Conservation (phyloP, 805 yeast genomes). For the Yarrowia deformans region DNA sequence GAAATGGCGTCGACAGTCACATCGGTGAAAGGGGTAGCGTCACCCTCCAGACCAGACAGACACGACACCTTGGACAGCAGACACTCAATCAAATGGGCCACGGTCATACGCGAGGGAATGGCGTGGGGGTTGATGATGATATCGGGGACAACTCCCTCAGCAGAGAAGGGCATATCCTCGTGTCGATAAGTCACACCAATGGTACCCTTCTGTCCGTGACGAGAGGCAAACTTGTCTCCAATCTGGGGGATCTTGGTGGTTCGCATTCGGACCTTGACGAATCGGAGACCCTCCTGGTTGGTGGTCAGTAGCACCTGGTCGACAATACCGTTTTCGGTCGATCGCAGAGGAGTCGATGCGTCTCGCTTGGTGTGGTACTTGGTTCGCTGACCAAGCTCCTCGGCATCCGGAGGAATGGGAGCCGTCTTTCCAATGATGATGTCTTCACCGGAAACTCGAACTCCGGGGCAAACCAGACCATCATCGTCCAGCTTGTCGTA, state of each 20-base stretch:
- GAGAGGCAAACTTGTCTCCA: conserved; percentile 98
- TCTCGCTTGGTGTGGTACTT: conserved; percentile 98
- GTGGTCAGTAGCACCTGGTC: conserved; percentile 97
- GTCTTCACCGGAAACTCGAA: conserved; percentile 98
- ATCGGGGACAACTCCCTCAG: conserved; percentile 97
- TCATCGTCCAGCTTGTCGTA: conserved; percentile 98
- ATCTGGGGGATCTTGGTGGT: conserved; percentile 98
- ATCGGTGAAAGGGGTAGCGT: conserved; percentile 98
- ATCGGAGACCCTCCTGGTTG: conserved; percentile 96
- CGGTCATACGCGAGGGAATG: conserved; percentile 99
- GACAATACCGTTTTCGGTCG: conserved; percentile 97
- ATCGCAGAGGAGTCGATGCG: conserved; percentile 95
- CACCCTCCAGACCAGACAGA: conserved; percentile 96
- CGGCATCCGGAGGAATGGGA: conserved; percentile 99
- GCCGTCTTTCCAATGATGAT: conserved; percentile 98
- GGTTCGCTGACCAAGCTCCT: conserved; percentile 98
- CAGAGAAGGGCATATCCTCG: conserved; percentile 98
- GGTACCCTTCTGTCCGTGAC: conserved; percentile 99
- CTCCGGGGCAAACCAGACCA: conserved; percentile 97
- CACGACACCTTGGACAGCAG: conserved; percentile 93
- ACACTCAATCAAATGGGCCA: conserved; percentile 99
- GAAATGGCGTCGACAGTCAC: conserved; percentile 98
- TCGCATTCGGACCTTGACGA: conserved; percentile 98
- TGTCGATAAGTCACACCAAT: conserved; percentile 98
- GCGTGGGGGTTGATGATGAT: conserved; percentile 98